A percentile compares a stretch with the other conserved stretches of the same genome.
phyloP scores from a whole-genome alignment of 2,329 filamentous ascomycete species.

The Nemania serpens region DNA sequence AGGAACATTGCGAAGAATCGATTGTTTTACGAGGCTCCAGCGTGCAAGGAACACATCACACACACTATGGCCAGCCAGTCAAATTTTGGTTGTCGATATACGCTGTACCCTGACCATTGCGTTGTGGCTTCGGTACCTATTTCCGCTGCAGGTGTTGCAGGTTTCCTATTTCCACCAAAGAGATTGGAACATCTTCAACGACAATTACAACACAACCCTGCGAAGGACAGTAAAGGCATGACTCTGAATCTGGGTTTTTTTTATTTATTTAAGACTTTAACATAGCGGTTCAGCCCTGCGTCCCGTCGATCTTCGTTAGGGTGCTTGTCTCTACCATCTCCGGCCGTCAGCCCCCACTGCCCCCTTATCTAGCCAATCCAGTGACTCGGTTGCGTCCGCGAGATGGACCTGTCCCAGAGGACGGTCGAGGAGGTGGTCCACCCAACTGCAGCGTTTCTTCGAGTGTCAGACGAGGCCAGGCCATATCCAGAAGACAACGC shows the following conservation, averaged over 20 bases:
- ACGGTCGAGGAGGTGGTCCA: slow-evolving; percentile 62
- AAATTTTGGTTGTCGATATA: slow-evolving; percentile 16
- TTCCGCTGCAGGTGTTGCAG: slow-evolving; percentile 19
- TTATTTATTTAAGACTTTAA: not conserved
- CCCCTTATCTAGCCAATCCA: slow-evolving; percentile 17
- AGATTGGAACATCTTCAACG: slow-evolving; percentile 1
- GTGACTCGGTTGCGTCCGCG: slow-evolving; percentile 24
- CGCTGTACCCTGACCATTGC: slow-evolving; percentile 22
- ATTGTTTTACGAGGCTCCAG: slow-evolving; percentile 10
- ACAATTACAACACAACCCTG: not conserved
- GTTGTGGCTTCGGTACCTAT: slow-evolving; percentile 20
- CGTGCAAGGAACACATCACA: slow-evolving; percentile 15
- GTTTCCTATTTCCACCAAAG: slow-evolving; percentile 13
- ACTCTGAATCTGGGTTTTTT: too few relatives aligned
- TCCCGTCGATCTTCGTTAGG: slow-evolving; percentile 7
- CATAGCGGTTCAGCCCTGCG: slow-evolving; percentile 10
- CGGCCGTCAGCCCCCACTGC: slow-evolving; percentile 19
- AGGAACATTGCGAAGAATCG: not conserved
- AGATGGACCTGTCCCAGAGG: slow-evolving; percentile 59
- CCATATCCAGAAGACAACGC: slow-evolving; percentile 13
- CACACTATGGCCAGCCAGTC: slow-evolving; percentile 16
- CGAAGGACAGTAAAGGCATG: too few relatives aligned
- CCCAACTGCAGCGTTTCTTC: slow-evolving; percentile 58
- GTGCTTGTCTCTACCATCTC: slow-evolving; percentile 5
- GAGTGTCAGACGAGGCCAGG: slow-evolving; percentile 13